Base-by-base conservation (phyloP, 2,329 filamentous ascomycete species). In the Penicillium frequentans region DNA sequence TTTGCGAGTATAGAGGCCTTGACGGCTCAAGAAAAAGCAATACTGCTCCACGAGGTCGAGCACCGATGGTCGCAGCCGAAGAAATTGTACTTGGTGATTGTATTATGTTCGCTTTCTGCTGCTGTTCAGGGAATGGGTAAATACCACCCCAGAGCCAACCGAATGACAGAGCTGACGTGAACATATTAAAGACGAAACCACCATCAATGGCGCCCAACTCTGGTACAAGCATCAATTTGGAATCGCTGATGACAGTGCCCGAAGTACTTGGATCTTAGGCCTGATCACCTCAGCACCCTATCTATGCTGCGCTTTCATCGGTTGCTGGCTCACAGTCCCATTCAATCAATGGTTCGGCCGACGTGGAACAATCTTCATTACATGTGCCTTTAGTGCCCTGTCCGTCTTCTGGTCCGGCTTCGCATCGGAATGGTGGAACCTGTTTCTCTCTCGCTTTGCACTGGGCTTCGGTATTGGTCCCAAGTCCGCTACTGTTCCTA, bases 401-500 rank as follows among this genome's bases (percentile, higher is more conserved):
- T 74, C 80, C 10, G 81, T 76, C 60, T 70, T 81, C 33, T 85
- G 83, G 83, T 80, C 84, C 67, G 82, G 84, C 0, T 89, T 91
- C 62, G 85, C 86, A 53, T 84, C 89, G 59, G 86, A 82, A 0
- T 93, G 90, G 89, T 81, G 79, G 70, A 84, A 90, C 66, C 83
- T 92, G 63, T 82, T 95, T 57, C 80, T 84, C 43, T 87, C 86
- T 49, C 86, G 91, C 43, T 83, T 93, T 59, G 79, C 90, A 13
- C 82, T 93, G 58, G 91, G 91, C 10, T 84, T 95, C 46, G 90
- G 88, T 1, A 91, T 93, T 77, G 90, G 90, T 27, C 82, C 88
- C 16, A 92, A 92, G 69, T 86, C 86, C 21, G 86, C 87, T 0
- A 90, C 88, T 0, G 88, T 91, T 1, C 90, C 90, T 0, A 86